These are phyloP conservation scores for Starmerella sirachaensis DNA, from an alignment of 805 yeast species.

Conservation along the genomic window DNA sequence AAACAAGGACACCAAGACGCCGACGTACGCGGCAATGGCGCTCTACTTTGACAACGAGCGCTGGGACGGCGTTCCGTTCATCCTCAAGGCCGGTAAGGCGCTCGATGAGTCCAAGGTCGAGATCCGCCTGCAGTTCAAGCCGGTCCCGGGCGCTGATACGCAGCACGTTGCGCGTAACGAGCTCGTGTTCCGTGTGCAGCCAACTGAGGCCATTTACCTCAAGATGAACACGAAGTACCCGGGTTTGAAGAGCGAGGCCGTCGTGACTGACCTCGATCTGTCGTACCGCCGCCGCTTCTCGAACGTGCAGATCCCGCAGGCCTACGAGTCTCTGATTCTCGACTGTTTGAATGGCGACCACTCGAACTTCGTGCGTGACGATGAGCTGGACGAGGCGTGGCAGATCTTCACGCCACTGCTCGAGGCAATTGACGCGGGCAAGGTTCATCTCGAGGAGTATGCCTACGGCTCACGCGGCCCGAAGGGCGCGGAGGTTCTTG, in stretches of 20 bases:
- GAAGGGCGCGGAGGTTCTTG: constrained; percentile 43
- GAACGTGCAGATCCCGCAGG: constrained; percentile 92
- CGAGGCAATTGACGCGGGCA: constrained; percentile 59
- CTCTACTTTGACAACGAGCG: constrained; percentile 78
- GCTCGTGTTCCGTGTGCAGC: constrained; percentile 87
- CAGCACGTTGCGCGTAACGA: constrained; percentile 85
- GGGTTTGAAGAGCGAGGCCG: constrained; percentile 71
- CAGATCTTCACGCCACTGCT: constrained; percentile 82
- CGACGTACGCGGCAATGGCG: constrained; percentile 81
- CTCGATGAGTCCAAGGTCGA: constrained; percentile 89
- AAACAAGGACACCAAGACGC: constrained; percentile 60
- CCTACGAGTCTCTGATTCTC: constrained; percentile 88
- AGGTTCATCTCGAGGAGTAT: constrained; percentile 49
- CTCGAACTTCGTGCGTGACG: constrained; percentile 95
- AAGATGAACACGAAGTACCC: constrained; percentile 91
- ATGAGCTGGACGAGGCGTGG: constrained; percentile 92
- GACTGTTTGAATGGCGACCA: constrained; percentile 88
- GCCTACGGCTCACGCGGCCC: constrained; percentile 94
- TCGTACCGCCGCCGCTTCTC: constrained; percentile 72
- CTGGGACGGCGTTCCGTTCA: constrained; percentile 97
- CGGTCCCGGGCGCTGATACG: constrained; percentile 39
- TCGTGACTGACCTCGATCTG: constrained; percentile 81
- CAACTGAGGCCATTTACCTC: constrained; percentile 84
- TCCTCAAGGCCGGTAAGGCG: constrained; percentile 97
- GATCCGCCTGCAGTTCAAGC: constrained; percentile 82